phyloP scores from a whole-genome alignment of 2,329 filamentous ascomycete genomes.

The Nigrospora oryzae region DNA sequence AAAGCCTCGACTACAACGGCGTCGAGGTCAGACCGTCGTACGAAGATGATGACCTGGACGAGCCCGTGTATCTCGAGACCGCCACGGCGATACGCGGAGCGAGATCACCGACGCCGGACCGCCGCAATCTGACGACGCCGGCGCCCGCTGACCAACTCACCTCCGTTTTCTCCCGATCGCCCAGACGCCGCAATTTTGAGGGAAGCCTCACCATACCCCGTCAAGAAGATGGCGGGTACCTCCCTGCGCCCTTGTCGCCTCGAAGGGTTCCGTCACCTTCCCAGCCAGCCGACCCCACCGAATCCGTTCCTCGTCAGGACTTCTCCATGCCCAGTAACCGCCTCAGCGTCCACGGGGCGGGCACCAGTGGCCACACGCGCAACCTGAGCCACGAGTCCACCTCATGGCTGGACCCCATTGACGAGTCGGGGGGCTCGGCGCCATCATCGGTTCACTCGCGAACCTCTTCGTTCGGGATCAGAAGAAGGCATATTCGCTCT shows the following conservation, averaged over 20 bases:
- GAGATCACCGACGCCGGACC: not conserved
- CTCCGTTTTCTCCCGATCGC: conserved; percentile 45
- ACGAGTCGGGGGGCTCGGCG: conserved; percentile 78
- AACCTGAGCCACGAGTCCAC: conserved; percentile 71
- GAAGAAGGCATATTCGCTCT: conserved; percentile 61
- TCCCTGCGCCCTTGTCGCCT: conserved; percentile 66
- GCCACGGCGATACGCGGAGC: conserved; percentile 31
- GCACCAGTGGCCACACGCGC: conserved; percentile 32
- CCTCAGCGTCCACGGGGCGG: conserved; percentile 9
- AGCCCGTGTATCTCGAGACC: conserved; percentile 39
- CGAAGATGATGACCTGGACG: conserved; percentile 34
- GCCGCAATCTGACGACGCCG: not conserved
- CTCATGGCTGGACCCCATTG: conserved; percentile 90
- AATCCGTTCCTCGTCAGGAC: conserved; percentile 25
- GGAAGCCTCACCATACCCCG: conserved; percentile 33
- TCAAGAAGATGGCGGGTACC: conserved; percentile 47
- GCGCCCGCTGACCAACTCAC: conserved; percentile 25
- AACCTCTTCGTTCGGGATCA: conserved; percentile 60
- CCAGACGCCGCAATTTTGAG: conserved; percentile 27
- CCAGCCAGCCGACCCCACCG: conserved; percentile 17
- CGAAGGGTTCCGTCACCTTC: conserved; percentile 44
- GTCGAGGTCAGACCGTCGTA: conserved; percentile 23
- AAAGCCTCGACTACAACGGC: conserved; percentile 48
- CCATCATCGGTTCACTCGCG: conserved; percentile 75
- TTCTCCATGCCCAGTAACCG: conserved; percentile 20